These are phyloP conservation scores for Syzygium jambos DNA, from an alignment of 345 rosid species.

Conservation along the genomic window DNA sequence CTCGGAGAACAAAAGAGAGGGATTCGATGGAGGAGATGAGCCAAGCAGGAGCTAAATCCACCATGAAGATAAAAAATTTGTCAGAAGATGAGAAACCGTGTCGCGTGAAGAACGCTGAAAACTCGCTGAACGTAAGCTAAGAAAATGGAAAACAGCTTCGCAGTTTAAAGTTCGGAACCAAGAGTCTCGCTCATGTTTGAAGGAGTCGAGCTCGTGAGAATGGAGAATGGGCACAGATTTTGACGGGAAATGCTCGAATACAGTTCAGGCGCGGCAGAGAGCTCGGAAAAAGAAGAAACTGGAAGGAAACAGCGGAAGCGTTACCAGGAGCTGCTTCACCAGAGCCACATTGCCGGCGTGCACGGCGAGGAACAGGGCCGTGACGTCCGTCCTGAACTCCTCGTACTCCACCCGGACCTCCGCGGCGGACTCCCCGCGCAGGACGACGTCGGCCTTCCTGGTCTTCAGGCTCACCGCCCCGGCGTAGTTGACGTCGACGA, in stretches of 20 bases:
- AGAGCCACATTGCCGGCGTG: slow-evolving; percentile 69
- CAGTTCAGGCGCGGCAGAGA: neutral
- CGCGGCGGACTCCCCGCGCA: slow-evolving; percentile 51
- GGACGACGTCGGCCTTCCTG: slow-evolving; percentile 58
- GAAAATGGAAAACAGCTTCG: neutral
- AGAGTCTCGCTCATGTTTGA: too few species aligned
- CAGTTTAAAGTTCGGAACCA: neutral
- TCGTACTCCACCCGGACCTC: slow-evolving; percentile 60
- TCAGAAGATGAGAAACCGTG: neutral
- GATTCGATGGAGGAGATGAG: neutral
- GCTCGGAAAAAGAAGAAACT: neutral
- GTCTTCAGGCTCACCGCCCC: slow-evolving; percentile 73
- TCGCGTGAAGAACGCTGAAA: neutral
- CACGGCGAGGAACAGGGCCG: slow-evolving; percentile 85
- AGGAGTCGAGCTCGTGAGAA: neutral
- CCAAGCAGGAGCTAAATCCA: neutral
- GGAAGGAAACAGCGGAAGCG: neutral
- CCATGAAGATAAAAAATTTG: neutral
- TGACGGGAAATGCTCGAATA: neutral
- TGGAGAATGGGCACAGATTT: neutral
- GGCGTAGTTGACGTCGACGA: slow-evolving; percentile 76
- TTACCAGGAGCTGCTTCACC: slow-evolving; percentile 80
- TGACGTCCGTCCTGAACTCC: slow-evolving; percentile 90
- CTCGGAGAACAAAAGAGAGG: neutral
- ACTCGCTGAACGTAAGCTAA: neutral